A percentile compares a stretch with the other conserved stretches of the same genome.
Conservation (phyloP, 805 yeast genomes). For the Spencermartinsiella europaea region DNA sequence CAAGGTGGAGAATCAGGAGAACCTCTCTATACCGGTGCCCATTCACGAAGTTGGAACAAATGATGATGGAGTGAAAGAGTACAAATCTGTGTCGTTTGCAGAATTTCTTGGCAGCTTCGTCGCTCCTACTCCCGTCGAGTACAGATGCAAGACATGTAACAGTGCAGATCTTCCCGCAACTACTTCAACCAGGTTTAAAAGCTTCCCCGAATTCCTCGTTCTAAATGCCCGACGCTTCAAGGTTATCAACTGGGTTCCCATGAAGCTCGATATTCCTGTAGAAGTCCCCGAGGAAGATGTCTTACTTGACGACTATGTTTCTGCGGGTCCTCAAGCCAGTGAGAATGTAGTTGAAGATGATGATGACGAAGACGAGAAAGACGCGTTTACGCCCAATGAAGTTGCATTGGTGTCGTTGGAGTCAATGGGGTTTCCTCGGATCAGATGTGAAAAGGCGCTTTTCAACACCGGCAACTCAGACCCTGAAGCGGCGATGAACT, state of each 20-base stretch:
- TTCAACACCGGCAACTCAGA: slow-evolving; percentile 62
- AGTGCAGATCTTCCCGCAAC: slow-evolving; percentile 31
- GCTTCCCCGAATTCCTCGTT: slow-evolving; percentile 67
- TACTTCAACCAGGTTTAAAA: slow-evolving; percentile 45
- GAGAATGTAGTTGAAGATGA: slow-evolving; percentile 41
- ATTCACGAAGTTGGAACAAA: slow-evolving; percentile 17
- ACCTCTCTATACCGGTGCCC: slow-evolving; percentile 56
- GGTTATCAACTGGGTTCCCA: slow-evolving; percentile 85
- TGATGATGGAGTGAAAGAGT: slow-evolving; percentile 40
- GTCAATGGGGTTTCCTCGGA: slow-evolving; percentile 85
- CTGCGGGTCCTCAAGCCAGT: slow-evolving; percentile 39
- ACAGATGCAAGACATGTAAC: slow-evolving; percentile 53
- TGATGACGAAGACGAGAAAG: slow-evolving; percentile 24
- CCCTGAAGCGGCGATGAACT: slow-evolving; percentile 75
- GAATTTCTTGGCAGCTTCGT: slow-evolving; percentile 45
- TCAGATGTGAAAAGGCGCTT: slow-evolving; percentile 61
- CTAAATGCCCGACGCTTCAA: slow-evolving; percentile 75
- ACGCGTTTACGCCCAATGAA: slow-evolving; percentile 48
- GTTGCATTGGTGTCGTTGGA: slow-evolving; percentile 48
- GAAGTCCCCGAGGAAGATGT: slow-evolving; percentile 41
- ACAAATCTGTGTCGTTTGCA: slow-evolving; percentile 45
- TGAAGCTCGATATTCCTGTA: slow-evolving; percentile 72
- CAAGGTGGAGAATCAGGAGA: slow-evolving; percentile 52
- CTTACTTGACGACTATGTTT: slow-evolving; percentile 39
- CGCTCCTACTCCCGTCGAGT: slow-evolving; percentile 54